phyloP scores from a whole-genome alignment of 176 grass and related monocot genomes.

The Calamus simplicifolius region DNA sequence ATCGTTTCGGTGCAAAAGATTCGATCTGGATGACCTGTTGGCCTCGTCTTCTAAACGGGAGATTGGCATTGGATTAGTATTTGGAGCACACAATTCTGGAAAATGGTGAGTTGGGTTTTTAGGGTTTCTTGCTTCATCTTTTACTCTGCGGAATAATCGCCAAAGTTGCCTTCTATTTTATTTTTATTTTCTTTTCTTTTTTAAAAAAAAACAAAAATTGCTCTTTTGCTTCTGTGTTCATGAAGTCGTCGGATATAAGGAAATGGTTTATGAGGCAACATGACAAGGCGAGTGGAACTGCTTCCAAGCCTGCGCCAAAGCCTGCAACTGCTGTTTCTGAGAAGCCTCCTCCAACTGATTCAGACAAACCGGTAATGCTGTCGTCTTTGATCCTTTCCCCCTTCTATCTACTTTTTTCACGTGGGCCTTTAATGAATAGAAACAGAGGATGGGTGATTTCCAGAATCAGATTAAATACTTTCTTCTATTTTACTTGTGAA shows the following conservation, averaged over 20 bases:
- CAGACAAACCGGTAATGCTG: conserved; percentile 36
- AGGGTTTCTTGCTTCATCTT: too few species aligned
- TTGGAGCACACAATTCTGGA: too few species aligned
- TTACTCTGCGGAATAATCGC: too few species aligned
- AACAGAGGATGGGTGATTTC: too few species aligned
- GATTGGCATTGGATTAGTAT: too few species aligned
- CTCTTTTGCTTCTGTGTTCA: background rate
- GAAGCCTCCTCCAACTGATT: conserved; percentile 53
- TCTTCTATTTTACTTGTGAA: too few species aligned
- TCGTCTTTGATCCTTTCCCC: background rate
- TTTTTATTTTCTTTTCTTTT: background rate
- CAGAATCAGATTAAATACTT: too few species aligned
- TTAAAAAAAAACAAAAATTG: background rate
- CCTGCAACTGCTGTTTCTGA: conserved; percentile 11
- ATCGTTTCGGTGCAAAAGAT: too few species aligned
- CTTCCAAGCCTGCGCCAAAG: conserved; percentile 29
- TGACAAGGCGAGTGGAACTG: conserved; percentile 36
- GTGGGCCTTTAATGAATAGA: background rate
- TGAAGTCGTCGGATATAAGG: conserved; percentile 91
- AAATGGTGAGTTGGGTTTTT: too few species aligned
- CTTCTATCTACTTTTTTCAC: background rate
- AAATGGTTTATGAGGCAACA: conserved; percentile 98
- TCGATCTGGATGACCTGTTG: too few species aligned
- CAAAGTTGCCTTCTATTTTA: too few species aligned
- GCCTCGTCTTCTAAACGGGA: too few species aligned